Evolutionary conservation across 2,329 filamentous ascomycete genomes (phyloP).

Genomic region (Hymenoscyphus fructigenus): DNA sequence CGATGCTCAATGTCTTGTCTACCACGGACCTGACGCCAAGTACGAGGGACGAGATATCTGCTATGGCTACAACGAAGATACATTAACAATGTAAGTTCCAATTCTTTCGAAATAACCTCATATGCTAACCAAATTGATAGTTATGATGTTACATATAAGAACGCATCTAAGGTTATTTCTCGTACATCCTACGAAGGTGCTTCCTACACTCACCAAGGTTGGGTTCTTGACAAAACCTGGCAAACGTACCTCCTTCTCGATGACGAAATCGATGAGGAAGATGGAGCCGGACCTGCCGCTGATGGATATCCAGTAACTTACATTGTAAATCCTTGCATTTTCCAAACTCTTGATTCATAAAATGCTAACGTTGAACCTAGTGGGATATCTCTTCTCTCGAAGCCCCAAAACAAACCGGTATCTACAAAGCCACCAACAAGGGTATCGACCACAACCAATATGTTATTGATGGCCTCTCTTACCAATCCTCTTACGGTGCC

Average conservation of each 20-base stretch:
- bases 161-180: constrained; percentile 40
- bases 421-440: constrained; percentile 41
- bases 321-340: constrained; percentile 34
- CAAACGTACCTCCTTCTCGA: constrained; percentile 19
- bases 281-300: constrained; percentile 40
- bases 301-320: constrained; percentile 50
- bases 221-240: constrained; percentile 21
- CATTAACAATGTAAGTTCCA: constrained; percentile 38
- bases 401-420: constrained; percentile 43
- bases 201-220: constrained; percentile 52
- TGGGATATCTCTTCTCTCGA: constrained; percentile 45
- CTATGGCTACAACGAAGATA: constrained; percentile 35
- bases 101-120: too few species aligned
- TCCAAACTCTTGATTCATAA: neutral
- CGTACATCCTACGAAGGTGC: constrained; percentile 50
- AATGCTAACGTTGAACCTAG: neutral
- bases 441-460: constrained; percentile 50
- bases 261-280: constrained; percentile 43
- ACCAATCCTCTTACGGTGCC: constrained; percentile 51
- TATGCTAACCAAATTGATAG: neutral
- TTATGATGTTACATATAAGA: constrained; percentile 43
- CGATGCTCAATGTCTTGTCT: constrained; percentile 41
- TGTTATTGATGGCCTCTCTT: constrained; percentile 42
- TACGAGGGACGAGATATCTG: constrained; percentile 20
- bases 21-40: constrained; percentile 24